phyloP scores from a whole-genome alignment of 169 alveolate genomes.

The Eimeria nieschulzi region DNA sequence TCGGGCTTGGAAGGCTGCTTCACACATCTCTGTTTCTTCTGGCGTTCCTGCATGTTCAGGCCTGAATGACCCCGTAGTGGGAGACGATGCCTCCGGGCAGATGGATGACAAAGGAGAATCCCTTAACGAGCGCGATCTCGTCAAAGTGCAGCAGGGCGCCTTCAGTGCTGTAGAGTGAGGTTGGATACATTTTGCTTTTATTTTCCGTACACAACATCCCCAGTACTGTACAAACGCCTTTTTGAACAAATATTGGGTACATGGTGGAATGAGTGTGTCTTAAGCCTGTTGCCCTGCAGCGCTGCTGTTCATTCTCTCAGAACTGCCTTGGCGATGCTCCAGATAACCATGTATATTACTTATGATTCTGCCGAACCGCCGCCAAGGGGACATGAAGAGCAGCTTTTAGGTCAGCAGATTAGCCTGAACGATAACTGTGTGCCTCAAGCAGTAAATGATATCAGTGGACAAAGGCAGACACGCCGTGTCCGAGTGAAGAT shows the following conservation, averaged over 20 bases:
- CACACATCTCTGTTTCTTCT: no score
- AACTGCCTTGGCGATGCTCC: constrained; percentile 65
- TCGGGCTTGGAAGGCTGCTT: no score
- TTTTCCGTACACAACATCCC: no score
- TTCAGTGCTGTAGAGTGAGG: constrained; percentile 68
- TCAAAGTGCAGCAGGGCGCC: constrained; percentile 62
- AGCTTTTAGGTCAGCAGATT: background rate
- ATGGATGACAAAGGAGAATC: constrained; percentile 52
- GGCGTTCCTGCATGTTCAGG: background rate
- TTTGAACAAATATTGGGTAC: no score
- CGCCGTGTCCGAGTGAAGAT: constrained; percentile 76
- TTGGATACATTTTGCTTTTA: no score
- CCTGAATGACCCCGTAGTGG: constrained; percentile 53
- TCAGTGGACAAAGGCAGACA: constrained; percentile 40
- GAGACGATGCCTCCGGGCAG: constrained; percentile 52
- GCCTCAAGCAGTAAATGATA: background rate
- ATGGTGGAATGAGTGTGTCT: no score
- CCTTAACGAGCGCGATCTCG: constrained; percentile 47
- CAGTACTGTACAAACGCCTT: no score
- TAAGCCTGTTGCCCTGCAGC: background rate
- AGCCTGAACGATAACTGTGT: constrained; percentile 15
- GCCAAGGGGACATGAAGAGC: constrained; percentile 2
- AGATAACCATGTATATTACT: constrained; percentile 58
- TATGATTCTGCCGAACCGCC: constrained; percentile 63
- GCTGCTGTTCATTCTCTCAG: background rate